phyloP scores from a whole-genome alignment of 495 filamentous ascomycete species.

The Penicillium malachiteum region DNA sequence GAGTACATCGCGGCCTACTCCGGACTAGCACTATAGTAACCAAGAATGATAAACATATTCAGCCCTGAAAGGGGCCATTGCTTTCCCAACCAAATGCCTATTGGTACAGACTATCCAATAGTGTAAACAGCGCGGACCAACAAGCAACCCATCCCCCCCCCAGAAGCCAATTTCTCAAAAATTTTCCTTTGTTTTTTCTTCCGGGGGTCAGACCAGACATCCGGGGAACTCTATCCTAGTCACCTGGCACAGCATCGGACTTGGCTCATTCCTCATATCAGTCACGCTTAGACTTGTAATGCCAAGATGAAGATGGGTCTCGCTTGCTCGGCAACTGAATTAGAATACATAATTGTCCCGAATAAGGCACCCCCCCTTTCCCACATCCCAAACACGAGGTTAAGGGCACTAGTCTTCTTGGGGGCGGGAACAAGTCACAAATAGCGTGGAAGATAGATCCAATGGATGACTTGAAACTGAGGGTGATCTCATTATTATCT shows the following conservation, averaged over 20 bases:
- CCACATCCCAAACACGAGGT: no score
- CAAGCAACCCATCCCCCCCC: not conserved
- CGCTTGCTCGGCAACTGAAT: no score
- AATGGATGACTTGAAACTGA: not conserved
- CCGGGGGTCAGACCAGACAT: not conserved
- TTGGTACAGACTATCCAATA: not conserved
- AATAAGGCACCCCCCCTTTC: no score
- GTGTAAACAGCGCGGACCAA: not conserved
- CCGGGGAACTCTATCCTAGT: not conserved
- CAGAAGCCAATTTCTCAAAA: not conserved
- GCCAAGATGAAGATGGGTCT: no score
- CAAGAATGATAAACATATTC: not conserved
- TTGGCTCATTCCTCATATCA: not conserved
- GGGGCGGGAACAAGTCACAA: no score
- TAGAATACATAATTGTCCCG: no score
- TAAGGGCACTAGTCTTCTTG: no score
- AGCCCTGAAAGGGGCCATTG: not conserved
- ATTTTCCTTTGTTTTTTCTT: not conserved
- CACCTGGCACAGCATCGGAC: not conserved
- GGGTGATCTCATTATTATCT: conserved; percentile 16
- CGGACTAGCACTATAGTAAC: not conserved
- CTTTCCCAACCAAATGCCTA: not conserved
- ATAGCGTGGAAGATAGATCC: not conserved
- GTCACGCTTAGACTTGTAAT: not conserved
- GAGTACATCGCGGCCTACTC: not conserved